Percentiles rank a stretch among this genome's conserved stretches.
phyloP scores from a whole-genome alignment of 345 rosid genomes.

The Nasturtium officinale region DNA sequence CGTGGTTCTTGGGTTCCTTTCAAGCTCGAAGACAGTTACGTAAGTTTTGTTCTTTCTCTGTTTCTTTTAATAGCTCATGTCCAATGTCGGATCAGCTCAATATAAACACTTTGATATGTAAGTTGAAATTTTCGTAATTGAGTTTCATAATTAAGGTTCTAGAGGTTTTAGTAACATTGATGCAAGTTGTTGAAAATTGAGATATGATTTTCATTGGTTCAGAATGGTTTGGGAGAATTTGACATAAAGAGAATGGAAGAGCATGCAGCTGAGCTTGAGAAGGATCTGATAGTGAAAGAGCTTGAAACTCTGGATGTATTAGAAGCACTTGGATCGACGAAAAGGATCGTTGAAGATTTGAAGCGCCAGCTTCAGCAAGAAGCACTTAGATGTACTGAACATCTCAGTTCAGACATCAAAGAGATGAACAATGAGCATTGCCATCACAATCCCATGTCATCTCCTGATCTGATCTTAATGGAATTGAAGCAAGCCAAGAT shows the following conservation, averaged over 20 bases:
- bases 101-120: not conserved
- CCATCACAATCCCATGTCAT: constrained; percentile 47
- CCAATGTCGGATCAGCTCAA: not conserved
- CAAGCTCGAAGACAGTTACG: constrained; percentile 52
- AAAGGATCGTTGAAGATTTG: constrained; percentile 80
- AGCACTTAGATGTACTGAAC: constrained; percentile 65
- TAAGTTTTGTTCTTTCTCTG: constrained; percentile 30
- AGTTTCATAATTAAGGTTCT: not conserved
- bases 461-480: constrained; percentile 77
- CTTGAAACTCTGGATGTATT: constrained; percentile 87
- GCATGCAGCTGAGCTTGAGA: constrained; percentile 83
- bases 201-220: not conserved
- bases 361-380: constrained; percentile 86
- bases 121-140: not conserved
- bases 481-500: constrained; percentile 85
- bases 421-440: constrained; percentile 63
- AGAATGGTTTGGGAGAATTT: constrained; percentile 61
- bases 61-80: not conserved
- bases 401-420: constrained; percentile 49
- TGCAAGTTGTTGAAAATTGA: not conserved
- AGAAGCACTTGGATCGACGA: constrained; percentile 85
- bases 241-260: constrained; percentile 93
- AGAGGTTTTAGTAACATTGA: not conserved
- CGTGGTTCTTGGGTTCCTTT: constrained; percentile 79
- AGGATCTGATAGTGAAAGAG: constrained; percentile 91